Base-by-base conservation (phyloP, 2,329 filamentous ascomycete genomes). In the Setomelanomma holmii region DNA sequence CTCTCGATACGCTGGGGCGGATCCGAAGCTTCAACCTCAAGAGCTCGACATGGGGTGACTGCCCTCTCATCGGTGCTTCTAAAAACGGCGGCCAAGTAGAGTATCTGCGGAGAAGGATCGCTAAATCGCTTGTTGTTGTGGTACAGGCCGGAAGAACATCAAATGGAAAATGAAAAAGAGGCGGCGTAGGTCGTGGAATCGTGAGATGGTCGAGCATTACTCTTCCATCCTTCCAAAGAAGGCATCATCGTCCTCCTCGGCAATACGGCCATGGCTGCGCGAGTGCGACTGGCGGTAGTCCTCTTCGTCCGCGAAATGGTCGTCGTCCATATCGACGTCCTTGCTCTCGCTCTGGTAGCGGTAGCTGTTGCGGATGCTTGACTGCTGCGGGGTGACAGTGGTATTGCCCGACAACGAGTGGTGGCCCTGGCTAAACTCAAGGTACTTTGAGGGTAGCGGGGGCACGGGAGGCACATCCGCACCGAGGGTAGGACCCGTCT, bases 161-260 rank as follows among this genome's bases (percentile, higher is more conserved):
- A 41, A 23, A 17, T 39, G 40, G 39, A 51, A 49, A 45, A 49
- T 21, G 45, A 38, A 47, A 33, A 53, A 34, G 42, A 53, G 48
- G 47, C 53, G 47, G 44, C 34, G 40, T 30, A 30, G 48, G 19
- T 43, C 46, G 22, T 34, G 34, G 38, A 21, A 44, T 12, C 20
- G 45, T 35, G 41, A 40, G 49, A 24, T 19, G 45, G 33, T 19
- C 16, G 41, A n/a, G 34, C n/a, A n/a, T 52, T 66, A 75, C 57
- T 96, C 91, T 77, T 99, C 95, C 93, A 98, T 98, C 63, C 86
- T 86, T 51, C 93, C 93, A 80, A 99, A 99, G 67, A 98, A 89
- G 70, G 93, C 93, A 61, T 97, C 93, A 62, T 97, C 93, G 62
- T 98, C 93, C 58, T 96, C 92, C 65, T 96, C 93, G 65, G 96